Evolutionary conservation across 169 alveolate genomes (phyloP).

Genomic region (Hammondia hammondi): DNA sequence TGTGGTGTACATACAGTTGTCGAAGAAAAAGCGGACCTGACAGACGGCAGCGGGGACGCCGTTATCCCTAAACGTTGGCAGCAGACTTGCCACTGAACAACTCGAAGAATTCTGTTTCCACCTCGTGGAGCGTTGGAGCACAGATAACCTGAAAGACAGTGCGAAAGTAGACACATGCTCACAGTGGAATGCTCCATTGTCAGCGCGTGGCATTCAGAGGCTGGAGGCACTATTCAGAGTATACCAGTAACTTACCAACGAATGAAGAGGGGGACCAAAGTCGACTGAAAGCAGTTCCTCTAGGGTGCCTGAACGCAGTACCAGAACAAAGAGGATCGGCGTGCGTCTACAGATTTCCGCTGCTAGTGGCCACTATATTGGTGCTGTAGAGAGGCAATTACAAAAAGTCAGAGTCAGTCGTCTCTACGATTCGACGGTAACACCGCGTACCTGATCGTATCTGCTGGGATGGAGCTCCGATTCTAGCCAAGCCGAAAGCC

Average conservation of each 20-base stretch:
- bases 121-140: conserved; percentile 73
- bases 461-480: conserved; percentile 66
- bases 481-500: conserved; percentile 72
- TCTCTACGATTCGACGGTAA: not conserved
- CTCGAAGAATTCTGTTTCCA: conserved; percentile 58
- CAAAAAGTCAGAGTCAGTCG: not conserved
- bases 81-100: not conserved
- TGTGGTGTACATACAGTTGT: not conserved
- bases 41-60: not conserved
- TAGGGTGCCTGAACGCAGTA: conserved; percentile 63
- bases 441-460: conserved; percentile 57
- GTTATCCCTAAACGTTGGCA: not conserved
- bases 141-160: conserved; percentile 65
- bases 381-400: not conserved
- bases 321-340: not conserved
- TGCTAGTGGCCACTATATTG: not conserved
- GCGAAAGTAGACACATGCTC: not conserved
- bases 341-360: not conserved
- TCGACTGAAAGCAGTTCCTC: conserved; percentile 53
- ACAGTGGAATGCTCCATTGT: not conserved
- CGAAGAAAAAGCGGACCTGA: not conserved
- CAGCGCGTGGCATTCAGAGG: not conserved
- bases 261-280: conserved; percentile 72
- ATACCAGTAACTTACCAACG: conserved; percentile 51
- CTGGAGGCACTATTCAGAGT: not conserved